Conservation (phyloP, 768 basidiomycete species). For the Russula brevipes region DNA sequence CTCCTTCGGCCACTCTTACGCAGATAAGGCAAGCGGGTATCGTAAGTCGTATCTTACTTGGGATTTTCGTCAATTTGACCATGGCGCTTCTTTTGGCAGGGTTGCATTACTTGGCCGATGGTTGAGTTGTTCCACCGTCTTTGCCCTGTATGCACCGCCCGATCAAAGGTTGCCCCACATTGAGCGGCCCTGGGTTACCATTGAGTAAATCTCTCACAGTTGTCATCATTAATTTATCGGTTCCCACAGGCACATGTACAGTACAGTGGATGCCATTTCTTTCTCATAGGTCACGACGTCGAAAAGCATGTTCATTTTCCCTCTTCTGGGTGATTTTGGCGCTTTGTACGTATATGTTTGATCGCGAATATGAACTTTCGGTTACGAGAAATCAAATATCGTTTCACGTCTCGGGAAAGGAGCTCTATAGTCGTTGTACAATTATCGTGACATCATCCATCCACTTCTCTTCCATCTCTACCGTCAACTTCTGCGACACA, state of each 20-base stretch:
- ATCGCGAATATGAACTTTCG: slow-evolving; percentile 5
- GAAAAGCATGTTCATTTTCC: slow-evolving; percentile 16
- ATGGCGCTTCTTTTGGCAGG: slow-evolving; percentile 35
- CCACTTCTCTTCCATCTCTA: slow-evolving; percentile 49
- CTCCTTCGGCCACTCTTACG: slow-evolving; percentile 49
- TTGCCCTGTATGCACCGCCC: slow-evolving; percentile 50
- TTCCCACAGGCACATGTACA: slow-evolving; percentile 22
- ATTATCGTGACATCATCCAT: slow-evolving; percentile 47
- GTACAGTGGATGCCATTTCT: slow-evolving; percentile 24
- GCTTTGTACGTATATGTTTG: slow-evolving; percentile 13
- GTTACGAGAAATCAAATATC: slow-evolving; percentile 3
- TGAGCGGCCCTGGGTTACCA: slow-evolving; percentile 25
- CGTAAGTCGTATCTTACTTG: slow-evolving; percentile 37
- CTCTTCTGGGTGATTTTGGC: slow-evolving; percentile 3
- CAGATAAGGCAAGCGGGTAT: slow-evolving; percentile 55
- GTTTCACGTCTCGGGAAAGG: neutral
- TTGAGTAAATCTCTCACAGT: slow-evolving; percentile 9
- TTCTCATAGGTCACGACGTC: slow-evolving; percentile 12
- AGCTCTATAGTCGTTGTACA: slow-evolving; percentile 35
- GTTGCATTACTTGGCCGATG: slow-evolving; percentile 69
- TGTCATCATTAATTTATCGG: slow-evolving; percentile 21
- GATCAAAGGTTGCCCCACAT: slow-evolving; percentile 33
- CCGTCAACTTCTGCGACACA: slow-evolving; percentile 42
- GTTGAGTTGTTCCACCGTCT: slow-evolving; percentile 58
- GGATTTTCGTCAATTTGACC: neutral